Base-by-base conservation (phyloP, 768 basidiomycete genomes). In the Mycena filopes region DNA sequence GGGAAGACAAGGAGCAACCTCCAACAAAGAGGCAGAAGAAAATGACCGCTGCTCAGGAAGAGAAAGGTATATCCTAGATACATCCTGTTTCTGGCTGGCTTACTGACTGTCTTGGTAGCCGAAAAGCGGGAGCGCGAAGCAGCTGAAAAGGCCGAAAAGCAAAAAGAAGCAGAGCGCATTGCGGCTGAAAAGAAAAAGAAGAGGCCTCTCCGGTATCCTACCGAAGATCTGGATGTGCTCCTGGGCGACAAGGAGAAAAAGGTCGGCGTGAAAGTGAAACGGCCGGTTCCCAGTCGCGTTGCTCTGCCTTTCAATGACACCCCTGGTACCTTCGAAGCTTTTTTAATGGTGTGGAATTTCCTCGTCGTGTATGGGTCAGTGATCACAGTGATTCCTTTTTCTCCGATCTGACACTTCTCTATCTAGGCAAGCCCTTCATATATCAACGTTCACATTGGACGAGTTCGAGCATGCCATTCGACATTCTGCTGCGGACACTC, bases 261-360 rank as follows among this genome's bases (percentile, higher is more conserved):
- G 72, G 87, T 89, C 4, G 93, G 94, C 9, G 83, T 87, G 77
- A 89, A 84, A 70, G 76, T 90, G 29, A 85, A 83, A 71, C 82
- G 91, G 64, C 94, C 94, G 25, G 71, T 84, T 49, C 86, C 92
- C 5, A 92, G 86, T 71, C 82, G 85, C 55, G 75, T 77, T 2
- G 81, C 82, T 15, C 78, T 95, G 55, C 91, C 94, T 5, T 94
- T 94, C 74, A 88, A 89, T 54, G 84, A 87, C 40, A 79, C 81
- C 33, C 82, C 86, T 10, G 83, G 82, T 13, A 79, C 84, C 15
- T 97, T 98, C 67, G 96, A 98, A 75, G 80, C 84, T 11, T 95
- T 98, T 76, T 78, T 99, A 31, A 91, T 94, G 90, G 81, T 88
- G 11, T 99, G 96, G 96, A 96, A 94, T 77, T 97, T 97, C 77